Conservation (phyloP, 1,139 yeast genomes). For the Sugiyamaella xylanicola region DNA sequence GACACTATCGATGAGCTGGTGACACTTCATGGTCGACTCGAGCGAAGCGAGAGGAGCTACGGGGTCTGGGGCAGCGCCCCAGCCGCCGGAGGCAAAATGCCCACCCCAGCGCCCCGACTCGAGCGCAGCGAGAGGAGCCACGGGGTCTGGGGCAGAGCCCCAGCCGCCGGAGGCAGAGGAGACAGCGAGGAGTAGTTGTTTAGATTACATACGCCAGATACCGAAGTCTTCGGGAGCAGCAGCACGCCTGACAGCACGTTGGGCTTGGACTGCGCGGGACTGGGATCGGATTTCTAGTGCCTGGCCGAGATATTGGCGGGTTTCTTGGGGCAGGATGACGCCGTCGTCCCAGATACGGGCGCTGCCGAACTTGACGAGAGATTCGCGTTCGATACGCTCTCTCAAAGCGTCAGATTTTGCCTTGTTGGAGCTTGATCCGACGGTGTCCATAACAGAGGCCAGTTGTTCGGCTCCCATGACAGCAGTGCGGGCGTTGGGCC, state of each 20-base stretch:
- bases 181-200: neutral
- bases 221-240: slow-evolving; percentile 35
- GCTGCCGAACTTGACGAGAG: slow-evolving; percentile 39
- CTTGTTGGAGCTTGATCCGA: slow-evolving; percentile 33
- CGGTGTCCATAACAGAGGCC: slow-evolving; percentile 42
- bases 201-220: slow-evolving; percentile 41
- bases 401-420: slow-evolving; percentile 34
- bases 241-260: neutral
- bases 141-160: slow-evolving; percentile 18
- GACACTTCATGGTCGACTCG: neutral
- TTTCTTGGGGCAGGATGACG: slow-evolving; percentile 41
- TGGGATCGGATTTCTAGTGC: slow-evolving; percentile 39
- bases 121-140: slow-evolving; percentile 7
- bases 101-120: slow-evolving; percentile 4
- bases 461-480: slow-evolving; percentile 46
- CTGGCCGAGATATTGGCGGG: slow-evolving; percentile 40
- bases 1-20: too few relatives aligned
- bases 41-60: neutral
- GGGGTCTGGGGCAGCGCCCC: neutral
- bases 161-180: slow-evolving; percentile 19
- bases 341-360: slow-evolving; percentile 45
- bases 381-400: slow-evolving; percentile 39
- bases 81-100: neutral
- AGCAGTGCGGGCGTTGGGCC: slow-evolving; percentile 44
- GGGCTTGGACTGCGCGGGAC: slow-evolving; percentile 23